Evolutionary conservation across 2,329 filamentous ascomycete genomes (phyloP), one percentile per base, ranked within the genome.

Genomic region (Stemphylium beticola): DNA sequence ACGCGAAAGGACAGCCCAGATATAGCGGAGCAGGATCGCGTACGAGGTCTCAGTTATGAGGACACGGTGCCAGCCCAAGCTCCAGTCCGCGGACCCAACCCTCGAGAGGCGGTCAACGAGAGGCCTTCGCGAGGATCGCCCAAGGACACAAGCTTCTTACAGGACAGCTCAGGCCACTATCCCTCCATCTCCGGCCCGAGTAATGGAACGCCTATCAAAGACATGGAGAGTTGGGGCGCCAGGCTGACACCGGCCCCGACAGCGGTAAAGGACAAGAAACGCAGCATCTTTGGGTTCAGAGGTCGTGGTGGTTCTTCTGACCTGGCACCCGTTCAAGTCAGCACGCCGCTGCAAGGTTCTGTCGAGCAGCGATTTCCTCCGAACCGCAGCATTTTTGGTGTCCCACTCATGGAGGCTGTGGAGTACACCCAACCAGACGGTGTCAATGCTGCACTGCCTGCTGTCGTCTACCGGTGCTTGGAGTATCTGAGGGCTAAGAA

Each of bases 391-490:
- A 90, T 92, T 3, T 99, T 99, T 73, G 95, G 95, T 2, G 89
- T 91, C 29, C 86, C 91, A 4, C 79, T 99, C 47, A 86, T 86
- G 8, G 93, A 98, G 68, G 95, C 95, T 22, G 93, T 96, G 7
- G 86, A 90, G 55, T 90, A 85, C 71, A 93, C 90, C 65, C 83
- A 87, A 11, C 93, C 92, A 0, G 76, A 81, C 11, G 90, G 92
- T 52, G 82, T 91, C 39, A 85, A 87, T 56, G 86, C 92, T 6
- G 87, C 90, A 24, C 79, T 99, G 24, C 95, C 95, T 1, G 91
- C 93, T 6, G 95, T 99, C 2, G 91, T 98, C 8, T 99, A 96
- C 77, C 88, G 95, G 53, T 97, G 92, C 71, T 90, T 99, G 58
- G 91, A 98, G 74, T 99, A 96, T 74, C 83, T 99, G 15, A 89